phyloP scores from a whole-genome alignment of 2,329 filamentous ascomycete species.

The Cyphellophora attinorum region DNA sequence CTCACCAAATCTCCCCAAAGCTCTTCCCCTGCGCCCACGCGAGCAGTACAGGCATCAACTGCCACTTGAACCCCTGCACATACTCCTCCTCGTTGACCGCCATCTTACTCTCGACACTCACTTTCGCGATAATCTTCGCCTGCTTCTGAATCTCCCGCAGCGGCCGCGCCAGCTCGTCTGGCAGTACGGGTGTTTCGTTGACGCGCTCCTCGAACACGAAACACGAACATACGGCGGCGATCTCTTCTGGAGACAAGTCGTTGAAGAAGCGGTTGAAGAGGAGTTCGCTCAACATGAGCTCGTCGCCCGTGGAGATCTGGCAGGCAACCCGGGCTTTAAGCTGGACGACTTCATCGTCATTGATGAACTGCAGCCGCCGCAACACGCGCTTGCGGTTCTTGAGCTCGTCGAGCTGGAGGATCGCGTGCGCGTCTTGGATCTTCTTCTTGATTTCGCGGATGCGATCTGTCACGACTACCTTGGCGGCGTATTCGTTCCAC shows the following conservation, averaged over 20 bases:
- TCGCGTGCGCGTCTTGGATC: slow-evolving; percentile 73
- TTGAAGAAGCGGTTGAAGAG: slow-evolving; percentile 98
- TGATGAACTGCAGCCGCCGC: slow-evolving; percentile 88
- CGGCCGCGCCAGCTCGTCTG: slow-evolving; percentile 78
- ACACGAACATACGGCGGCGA: slow-evolving; percentile 76
- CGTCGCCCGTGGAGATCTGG: slow-evolving; percentile 94
- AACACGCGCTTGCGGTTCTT: slow-evolving; percentile 94
- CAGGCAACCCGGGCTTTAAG: slow-evolving; percentile 95
- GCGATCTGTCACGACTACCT: slow-evolving; percentile 64
- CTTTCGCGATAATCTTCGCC: slow-evolving; percentile 80
- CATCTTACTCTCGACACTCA: slow-evolving; percentile 89
- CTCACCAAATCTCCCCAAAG: slow-evolving; percentile 88
- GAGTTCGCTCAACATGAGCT: slow-evolving; percentile 83
- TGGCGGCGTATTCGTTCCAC: slow-evolving; percentile 77
- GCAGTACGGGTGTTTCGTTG: slow-evolving; percentile 59
- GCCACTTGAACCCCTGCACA: slow-evolving; percentile 76
- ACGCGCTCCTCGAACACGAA: slow-evolving; percentile 98
- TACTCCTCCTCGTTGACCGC: slow-evolving; percentile 94
- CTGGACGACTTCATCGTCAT: slow-evolving; percentile 89
- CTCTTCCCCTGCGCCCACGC: slow-evolving; percentile 83
- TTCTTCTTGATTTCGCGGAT: slow-evolving; percentile 85
- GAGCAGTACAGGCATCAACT: slow-evolving; percentile 94
- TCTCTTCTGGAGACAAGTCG: slow-evolving; percentile 78
- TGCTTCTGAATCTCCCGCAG: slow-evolving; percentile 79
- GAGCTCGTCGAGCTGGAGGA: slow-evolving; percentile 89